Evolutionary conservation across 805 yeast genomes (phyloP).

Genomic region (Candida awuae): DNA sequence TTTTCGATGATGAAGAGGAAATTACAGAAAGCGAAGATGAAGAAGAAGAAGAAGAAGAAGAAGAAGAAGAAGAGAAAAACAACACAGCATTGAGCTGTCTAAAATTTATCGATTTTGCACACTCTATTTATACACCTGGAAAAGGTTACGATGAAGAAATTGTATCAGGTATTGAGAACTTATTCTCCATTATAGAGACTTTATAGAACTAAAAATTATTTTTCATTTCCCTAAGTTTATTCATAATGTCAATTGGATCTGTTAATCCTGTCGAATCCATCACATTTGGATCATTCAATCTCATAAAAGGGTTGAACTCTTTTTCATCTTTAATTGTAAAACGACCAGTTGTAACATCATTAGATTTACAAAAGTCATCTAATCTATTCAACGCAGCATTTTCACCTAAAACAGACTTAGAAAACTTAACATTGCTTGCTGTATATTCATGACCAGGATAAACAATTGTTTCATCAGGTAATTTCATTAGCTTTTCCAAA

Average conservation of each 20-base stretch:
- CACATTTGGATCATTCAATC: constrained; percentile 57
- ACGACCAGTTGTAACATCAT: constrained; percentile 76
- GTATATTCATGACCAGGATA: constrained; percentile 98
- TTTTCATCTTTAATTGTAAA: constrained; percentile 83
- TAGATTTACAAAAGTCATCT: constrained; percentile 38
- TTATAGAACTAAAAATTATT: constrained; percentile 37
- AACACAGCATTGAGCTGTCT: constrained; percentile 46
- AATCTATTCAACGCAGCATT: constrained; percentile 48
- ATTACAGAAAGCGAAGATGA: too few species aligned
- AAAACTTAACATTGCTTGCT: constrained; percentile 68
- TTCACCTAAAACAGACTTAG: constrained; percentile 48
- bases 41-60: constrained; percentile 19
- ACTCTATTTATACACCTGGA: constrained; percentile 56
- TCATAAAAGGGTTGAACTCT: constrained; percentile 83
- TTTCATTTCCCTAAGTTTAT: constrained; percentile 65
- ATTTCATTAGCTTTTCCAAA: constrained; percentile 48
- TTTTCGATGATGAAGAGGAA: constrained; percentile 32
- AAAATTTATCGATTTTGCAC: constrained; percentile 85
- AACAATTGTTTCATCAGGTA: constrained; percentile 66
- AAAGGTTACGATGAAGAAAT: constrained; percentile 66
- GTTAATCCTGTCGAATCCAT: constrained; percentile 47
- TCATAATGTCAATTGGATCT: constrained; percentile 55
- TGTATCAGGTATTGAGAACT: constrained; percentile 58
- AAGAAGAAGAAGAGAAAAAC: constrained; percentile 23
- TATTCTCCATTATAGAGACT: constrained; percentile 38